Evolutionary conservation across 345 rosid species (phyloP).

Genomic region (Eucalyptus shirleyi): DNA sequence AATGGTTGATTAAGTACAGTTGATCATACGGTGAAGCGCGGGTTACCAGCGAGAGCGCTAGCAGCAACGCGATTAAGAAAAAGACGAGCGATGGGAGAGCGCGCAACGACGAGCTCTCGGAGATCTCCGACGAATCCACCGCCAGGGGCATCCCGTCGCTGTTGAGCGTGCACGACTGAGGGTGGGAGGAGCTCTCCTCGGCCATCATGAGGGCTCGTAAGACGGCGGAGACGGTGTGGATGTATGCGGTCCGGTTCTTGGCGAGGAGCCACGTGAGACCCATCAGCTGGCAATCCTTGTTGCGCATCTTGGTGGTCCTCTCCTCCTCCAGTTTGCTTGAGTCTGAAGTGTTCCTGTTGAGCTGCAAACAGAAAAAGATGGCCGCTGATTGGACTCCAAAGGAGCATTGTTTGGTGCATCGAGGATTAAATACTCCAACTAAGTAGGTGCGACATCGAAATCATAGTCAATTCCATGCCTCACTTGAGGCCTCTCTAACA

Average conservation of each 20-base stretch:
- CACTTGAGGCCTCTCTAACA: background rate
- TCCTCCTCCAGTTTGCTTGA: constrained; percentile 49
- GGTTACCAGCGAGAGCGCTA: background rate
- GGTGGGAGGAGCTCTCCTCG: constrained; percentile 30
- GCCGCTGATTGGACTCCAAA: background rate
- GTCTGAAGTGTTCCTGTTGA: constrained; percentile 39
- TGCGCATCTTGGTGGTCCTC: constrained; percentile 70
- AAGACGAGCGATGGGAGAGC: background rate
- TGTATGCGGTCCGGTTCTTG: constrained; percentile 66
- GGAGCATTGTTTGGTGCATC: constrained; percentile 1
- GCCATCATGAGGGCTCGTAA: constrained; percentile 71
- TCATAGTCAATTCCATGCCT: background rate
- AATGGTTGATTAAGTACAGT: background rate
- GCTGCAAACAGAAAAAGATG: constrained; percentile 18
- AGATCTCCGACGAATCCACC: constrained; percentile 62
- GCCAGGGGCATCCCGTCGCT: constrained; percentile 90
- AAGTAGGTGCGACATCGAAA: constrained; percentile 10
- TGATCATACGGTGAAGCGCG: background rate
- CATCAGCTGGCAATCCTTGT: constrained; percentile 88
- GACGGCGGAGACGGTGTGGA: constrained; percentile 66
- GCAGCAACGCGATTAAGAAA: background rate
- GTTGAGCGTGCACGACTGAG: constrained; percentile 61
- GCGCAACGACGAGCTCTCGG: constrained; percentile 17
- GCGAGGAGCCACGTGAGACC: constrained; percentile 96
- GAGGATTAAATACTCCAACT: background rate